Conservation (phyloP, 1,284 basidiomycete genomes). For the Trametes pubescens region DNA sequence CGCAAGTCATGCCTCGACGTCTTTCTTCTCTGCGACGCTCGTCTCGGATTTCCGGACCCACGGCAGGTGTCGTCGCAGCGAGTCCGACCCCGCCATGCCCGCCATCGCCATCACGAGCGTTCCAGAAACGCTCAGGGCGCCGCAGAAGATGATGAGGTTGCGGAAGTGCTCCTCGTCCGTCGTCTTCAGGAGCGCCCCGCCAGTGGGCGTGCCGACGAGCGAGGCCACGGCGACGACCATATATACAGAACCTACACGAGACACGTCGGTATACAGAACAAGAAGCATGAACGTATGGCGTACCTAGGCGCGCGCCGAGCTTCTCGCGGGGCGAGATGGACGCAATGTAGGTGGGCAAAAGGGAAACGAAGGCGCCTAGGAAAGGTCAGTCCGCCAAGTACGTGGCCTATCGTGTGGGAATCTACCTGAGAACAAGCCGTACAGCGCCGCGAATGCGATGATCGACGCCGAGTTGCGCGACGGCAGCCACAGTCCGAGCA, state of each 20-base stretch:
- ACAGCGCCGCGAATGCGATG: constrained; percentile 29
- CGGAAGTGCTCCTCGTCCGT: constrained; percentile 40
- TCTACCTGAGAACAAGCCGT: constrained; percentile 30
- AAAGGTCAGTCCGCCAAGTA: not conserved
- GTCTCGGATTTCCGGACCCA: not conserved
- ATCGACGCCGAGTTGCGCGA: constrained; percentile 25
- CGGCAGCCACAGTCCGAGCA: constrained; percentile 29
- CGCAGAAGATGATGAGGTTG: constrained; percentile 45
- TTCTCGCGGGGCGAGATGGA: constrained; percentile 31
- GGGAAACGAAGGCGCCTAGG: constrained; percentile 28
- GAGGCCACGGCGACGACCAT: constrained; percentile 26
- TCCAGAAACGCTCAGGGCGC: constrained; percentile 32
- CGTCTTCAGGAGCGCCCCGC: constrained; percentile 41
- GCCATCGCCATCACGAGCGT: constrained; percentile 19
- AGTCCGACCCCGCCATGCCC: constrained; percentile 4
- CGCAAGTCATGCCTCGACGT: not conserved
- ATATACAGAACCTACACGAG: constrained; percentile 46
- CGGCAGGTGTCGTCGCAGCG: not conserved
- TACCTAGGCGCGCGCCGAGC: constrained; percentile 31
- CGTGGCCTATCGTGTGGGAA: not conserved
- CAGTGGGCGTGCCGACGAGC: constrained; percentile 36
- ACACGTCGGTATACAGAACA: not conserved
- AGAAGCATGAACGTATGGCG: not conserved
- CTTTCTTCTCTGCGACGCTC: not conserved
- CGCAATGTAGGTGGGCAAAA: constrained; percentile 31